phyloP scores from a whole-genome alignment of 2,329 filamentous ascomycete species.

The Stagonosporopsis tanaceti region DNA sequence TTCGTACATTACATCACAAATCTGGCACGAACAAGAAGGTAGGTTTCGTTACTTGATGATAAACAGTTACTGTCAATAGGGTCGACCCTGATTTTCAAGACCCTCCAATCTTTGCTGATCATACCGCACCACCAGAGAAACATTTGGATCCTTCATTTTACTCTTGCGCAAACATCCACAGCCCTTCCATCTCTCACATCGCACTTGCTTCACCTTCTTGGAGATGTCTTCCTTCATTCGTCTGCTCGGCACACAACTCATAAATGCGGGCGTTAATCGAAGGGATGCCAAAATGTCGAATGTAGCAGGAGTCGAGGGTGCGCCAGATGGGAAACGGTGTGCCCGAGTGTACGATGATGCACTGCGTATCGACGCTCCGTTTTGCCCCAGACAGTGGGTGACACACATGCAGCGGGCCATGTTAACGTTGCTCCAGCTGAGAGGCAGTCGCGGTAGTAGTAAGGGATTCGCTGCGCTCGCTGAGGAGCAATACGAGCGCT shows the following conservation, averaged over 20 bases:
- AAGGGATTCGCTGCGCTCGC: not conserved
- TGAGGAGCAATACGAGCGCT: not conserved
- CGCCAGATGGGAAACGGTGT: not conserved
- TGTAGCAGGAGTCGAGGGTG: not conserved
- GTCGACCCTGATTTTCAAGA: not conserved
- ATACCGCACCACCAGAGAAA: not conserved
- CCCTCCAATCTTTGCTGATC: not conserved
- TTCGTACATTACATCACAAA: not conserved
- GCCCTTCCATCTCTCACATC: not conserved
- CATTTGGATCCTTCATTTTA: not conserved
- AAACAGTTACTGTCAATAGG: not conserved
- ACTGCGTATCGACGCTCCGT: not conserved
- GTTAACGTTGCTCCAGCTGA: not conserved
- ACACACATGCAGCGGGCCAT: not conserved
- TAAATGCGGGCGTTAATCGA: not conserved
- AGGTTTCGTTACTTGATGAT: not conserved
- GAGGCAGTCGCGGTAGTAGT: not conserved
- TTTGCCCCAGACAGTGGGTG: not conserved
- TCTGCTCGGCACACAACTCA: not conserved
- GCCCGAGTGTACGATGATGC: not conserved
- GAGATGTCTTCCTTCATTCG: not conserved
- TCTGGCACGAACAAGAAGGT: no score
- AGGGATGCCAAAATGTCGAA: not conserved
- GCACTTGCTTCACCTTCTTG: not conserved
- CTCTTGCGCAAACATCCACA: not conserved